phyloP scores from a whole-genome alignment of 2,329 filamentous ascomycete species.

The Trichoderma afroharzianum region DNA sequence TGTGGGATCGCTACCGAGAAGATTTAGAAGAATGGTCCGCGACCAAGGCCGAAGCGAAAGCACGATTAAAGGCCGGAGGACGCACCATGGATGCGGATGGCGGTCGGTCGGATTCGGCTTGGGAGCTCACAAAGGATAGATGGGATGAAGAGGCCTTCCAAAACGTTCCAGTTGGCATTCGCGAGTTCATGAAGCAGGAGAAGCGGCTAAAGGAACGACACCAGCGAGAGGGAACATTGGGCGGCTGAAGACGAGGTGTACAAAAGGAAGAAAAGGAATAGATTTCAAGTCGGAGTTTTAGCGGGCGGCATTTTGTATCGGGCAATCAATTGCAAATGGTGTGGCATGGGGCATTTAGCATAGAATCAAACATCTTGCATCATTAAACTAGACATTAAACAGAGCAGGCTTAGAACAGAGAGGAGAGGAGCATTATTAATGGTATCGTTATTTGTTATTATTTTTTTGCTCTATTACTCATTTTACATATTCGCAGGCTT shows the following conservation, averaged over 20 bases:
- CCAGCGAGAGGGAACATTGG: slow-evolving; percentile 43
- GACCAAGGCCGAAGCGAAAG: slow-evolving; percentile 60
- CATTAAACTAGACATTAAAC: not conserved
- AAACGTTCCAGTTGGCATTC: slow-evolving; percentile 83
- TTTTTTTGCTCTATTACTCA: not conserved
- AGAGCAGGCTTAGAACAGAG: not conserved
- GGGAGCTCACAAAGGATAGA: slow-evolving; percentile 46
- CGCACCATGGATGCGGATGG: slow-evolving; percentile 75
- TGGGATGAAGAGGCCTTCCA: slow-evolving; percentile 69
- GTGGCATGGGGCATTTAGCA: not conserved
- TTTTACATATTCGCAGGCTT: slow-evolving; percentile 3
- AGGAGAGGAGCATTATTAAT: not conserved
- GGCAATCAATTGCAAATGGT: not conserved
- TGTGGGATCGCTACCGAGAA: slow-evolving; percentile 89
- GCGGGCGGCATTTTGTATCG: not conserved
- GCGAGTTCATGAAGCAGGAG: slow-evolving; percentile 96
- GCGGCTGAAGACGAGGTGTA: not conserved
- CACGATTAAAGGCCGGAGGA: slow-evolving; percentile 36
- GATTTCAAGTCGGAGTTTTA: not conserved
- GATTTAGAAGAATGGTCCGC: slow-evolving; percentile 86
- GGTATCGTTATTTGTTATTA: slow-evolving; percentile 1
- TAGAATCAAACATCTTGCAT: not conserved
- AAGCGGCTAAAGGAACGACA: slow-evolving; percentile 82
- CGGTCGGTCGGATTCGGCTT: slow-evolving; percentile 63
- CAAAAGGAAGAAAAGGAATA: not conserved